Evolutionary conservation across 495 filamentous ascomycete genomes (phyloP), one percentile per base, ranked within the genome.

Genomic region (Cryomyces minteri): DNA sequence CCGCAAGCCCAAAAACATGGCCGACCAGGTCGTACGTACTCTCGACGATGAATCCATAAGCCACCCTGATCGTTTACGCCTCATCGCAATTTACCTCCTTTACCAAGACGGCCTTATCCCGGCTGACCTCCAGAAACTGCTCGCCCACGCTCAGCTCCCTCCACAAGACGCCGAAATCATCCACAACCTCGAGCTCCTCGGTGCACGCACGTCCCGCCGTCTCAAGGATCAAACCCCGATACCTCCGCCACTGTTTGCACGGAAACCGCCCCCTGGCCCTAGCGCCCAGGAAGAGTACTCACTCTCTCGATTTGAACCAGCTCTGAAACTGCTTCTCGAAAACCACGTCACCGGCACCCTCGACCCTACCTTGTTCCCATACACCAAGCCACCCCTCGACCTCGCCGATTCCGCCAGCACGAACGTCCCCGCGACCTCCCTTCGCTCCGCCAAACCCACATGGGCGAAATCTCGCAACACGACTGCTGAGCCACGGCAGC

Each of bases 361-460:
- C 12, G 73, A 79, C 52, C 51, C 69, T 4, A 58, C 61, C 4
- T 56, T 69, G 14, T 96, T 95, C 54, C 86, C 90, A 5, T 93
- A 82, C 57, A 79, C 79, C 44, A 82, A 82, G 40, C 85, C 84
- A 5, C 82, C 79, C 31, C 71, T 76, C 18, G 77, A 79, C 44
- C 68, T 68, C 36, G 57, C 62, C 31, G 78, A 80, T 39, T 72
- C 72, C 40, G 63, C 70, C 31, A 56, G 65, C 37, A 61, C 70
- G 32, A 61, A 65, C n/a, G 68, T 70, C 38, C 68, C 64, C 40
- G 57, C 77, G 7, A 76, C 84, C 9, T 95, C 88, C 4, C 67
- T 98, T 34, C 72, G 80, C 50, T 84, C 82, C 49, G 84, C 86
- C 18, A 93, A 93, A 52, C 90, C 90, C 5, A 90, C 87, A 7